Evolutionary conservation across 1,284 basidiomycete genomes (phyloP).

Genomic region (Omphalotus olearius): DNA sequence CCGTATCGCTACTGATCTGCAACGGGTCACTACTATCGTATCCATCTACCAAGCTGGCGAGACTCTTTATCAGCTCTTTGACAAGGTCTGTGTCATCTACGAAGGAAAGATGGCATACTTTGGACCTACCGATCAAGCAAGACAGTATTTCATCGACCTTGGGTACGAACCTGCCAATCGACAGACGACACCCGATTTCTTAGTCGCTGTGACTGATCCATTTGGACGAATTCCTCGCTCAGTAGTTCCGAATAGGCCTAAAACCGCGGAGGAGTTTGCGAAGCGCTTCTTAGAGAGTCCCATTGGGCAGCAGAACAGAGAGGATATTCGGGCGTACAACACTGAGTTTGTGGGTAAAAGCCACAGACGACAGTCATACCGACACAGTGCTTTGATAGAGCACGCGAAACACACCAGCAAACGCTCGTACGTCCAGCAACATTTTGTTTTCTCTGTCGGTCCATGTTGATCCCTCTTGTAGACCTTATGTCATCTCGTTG

Average conservation of each 20-base stretch:
- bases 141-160: slow-evolving; percentile 64
- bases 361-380: slow-evolving; percentile 37
- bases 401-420: slow-evolving; percentile 38
- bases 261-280: slow-evolving; percentile 60
- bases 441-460: background rate
- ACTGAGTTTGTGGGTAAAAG: slow-evolving; percentile 34
- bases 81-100: slow-evolving; percentile 57
- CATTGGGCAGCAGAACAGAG: slow-evolving; percentile 33
- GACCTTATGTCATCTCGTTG: slow-evolving; percentile 47
- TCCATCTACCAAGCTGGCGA: slow-evolving; percentile 74
- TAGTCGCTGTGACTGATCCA: slow-evolving; percentile 51
- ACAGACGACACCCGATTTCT: slow-evolving; percentile 60
- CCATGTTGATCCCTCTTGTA: slow-evolving; percentile 13
- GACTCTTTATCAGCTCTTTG: slow-evolving; percentile 54
- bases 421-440: slow-evolving; percentile 18
- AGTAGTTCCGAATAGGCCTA: slow-evolving; percentile 48
- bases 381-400: slow-evolving; percentile 46
- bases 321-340: slow-evolving; percentile 42
- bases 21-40: slow-evolving; percentile 52
- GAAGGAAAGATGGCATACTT: slow-evolving; percentile 76
- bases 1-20: slow-evolving; percentile 57
- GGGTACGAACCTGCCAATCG: slow-evolving; percentile 50
- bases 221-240: slow-evolving; percentile 48
- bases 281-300: slow-evolving; percentile 41
- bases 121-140: slow-evolving; percentile 56